phyloP scores from a whole-genome alignment of 345 rosid genomes.

The thale cress (Arabidopsis thaliana) region DNA sequence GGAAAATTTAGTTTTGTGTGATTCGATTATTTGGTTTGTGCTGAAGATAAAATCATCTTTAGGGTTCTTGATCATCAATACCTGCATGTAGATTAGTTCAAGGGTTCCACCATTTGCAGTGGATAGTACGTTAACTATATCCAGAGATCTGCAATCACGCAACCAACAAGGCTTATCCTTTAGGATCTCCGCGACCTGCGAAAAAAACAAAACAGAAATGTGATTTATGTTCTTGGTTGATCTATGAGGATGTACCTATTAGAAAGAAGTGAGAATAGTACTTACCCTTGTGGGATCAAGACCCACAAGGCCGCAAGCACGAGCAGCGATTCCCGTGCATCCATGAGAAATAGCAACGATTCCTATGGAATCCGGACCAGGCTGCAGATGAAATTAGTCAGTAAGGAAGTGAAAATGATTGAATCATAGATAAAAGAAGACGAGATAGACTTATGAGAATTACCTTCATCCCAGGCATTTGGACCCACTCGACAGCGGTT shows the following conservation, averaged over 20 bases:
- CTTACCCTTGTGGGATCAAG: conserved; percentile 96
- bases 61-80: conserved; percentile 36
- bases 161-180: conserved; percentile 93
- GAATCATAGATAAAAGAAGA: background rate
- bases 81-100: conserved; percentile 99
- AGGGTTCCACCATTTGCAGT: conserved; percentile 95
- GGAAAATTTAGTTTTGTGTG: background rate
- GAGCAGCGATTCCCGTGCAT: conserved; percentile 97
- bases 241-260: conserved; percentile 12
- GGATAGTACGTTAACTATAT: conserved; percentile 80
- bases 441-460: conserved; percentile 1
- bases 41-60: background rate
- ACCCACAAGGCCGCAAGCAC: conserved; percentile 99
- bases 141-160: conserved; percentile 94
- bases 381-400: conserved; percentile 57
- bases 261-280: conserved; percentile 23
- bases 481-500: conserved; percentile 99
- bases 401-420: background rate
- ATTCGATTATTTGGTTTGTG: background rate
- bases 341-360: conserved; percentile 99
- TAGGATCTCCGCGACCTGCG: conserved; percentile 94
- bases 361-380: conserved; percentile 99
- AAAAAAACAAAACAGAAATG: background rate
- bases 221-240: background rate
- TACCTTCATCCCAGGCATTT: conserved; percentile 99